These are phyloP conservation scores for Solanum bulbocastanum DNA, from an alignment of 257 asterid species.

Conservation along the genomic window DNA sequence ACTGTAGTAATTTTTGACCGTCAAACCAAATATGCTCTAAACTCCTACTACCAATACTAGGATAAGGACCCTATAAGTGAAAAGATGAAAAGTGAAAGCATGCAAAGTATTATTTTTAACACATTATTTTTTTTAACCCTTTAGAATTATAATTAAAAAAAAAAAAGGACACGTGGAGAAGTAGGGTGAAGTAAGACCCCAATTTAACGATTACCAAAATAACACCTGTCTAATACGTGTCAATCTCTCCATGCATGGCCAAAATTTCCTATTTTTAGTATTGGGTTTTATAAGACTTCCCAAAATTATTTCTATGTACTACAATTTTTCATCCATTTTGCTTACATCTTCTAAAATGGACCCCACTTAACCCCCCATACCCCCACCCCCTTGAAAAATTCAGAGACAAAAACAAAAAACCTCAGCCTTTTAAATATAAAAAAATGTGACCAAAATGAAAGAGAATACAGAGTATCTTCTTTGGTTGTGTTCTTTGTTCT, in stretches of 20 bases:
- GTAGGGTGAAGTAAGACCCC: not conserved
- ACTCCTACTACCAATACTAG: not conserved
- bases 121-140: not conserved
- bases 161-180: conserved; percentile 34
- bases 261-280: not conserved
- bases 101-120: not conserved
- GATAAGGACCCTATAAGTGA: not conserved
- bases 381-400: not conserved
- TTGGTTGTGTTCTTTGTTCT: not conserved
- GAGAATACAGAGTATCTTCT: not conserved
- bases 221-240: conserved; percentile 55
- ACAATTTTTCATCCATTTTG: not conserved
- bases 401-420: not conserved
- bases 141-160: too few species aligned
- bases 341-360: not conserved
- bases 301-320: not conserved
- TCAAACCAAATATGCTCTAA: not conserved
- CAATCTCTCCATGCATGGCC: conserved; percentile 5
- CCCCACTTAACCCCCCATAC: not conserved
- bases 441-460: not conserved
- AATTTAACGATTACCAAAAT: not conserved
- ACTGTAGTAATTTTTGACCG: not conserved
- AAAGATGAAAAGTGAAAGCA: not conserved
- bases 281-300: not conserved
- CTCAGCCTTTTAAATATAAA: not conserved